phyloP scores from a whole-genome alignment of 2,329 filamentous ascomycete species.

The Claviceps pusilla region DNA sequence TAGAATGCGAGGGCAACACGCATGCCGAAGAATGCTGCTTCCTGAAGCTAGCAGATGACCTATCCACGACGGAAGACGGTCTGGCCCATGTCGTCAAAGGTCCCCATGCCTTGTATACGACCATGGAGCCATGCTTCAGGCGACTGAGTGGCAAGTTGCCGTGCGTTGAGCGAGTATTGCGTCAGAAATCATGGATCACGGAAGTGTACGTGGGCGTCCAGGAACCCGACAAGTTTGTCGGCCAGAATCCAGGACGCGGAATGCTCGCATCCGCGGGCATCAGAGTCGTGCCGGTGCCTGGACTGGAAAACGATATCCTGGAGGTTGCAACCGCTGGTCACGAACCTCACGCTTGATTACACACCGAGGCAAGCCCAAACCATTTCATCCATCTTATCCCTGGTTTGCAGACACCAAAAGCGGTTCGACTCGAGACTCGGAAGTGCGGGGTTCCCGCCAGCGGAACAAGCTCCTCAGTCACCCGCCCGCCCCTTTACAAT shows the following conservation, averaged over 20 bases:
- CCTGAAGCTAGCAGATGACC: constrained; percentile 46
- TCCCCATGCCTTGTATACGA: constrained; percentile 59
- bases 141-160: constrained; percentile 59
- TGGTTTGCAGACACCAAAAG: not conserved
- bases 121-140: constrained; percentile 72
- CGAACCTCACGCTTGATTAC: constrained; percentile 7
- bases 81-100: constrained; percentile 28
- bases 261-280: constrained; percentile 61
- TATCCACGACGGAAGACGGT: constrained; percentile 35
- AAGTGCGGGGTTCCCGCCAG: not conserved
- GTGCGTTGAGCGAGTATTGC: constrained; percentile 67
- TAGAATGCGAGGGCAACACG: constrained; percentile 83
- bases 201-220: constrained; percentile 77
- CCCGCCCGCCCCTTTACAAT: not conserved
- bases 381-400: not conserved
- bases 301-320: constrained; percentile 69
- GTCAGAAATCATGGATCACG: constrained; percentile 44
- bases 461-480: not conserved
- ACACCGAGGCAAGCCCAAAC: not conserved
- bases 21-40: constrained; percentile 93
- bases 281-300: constrained; percentile 54
- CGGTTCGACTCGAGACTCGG: not conserved
- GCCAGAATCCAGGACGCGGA: constrained; percentile 58
- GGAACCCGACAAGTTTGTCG: constrained; percentile 84
- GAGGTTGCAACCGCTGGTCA: constrained; percentile 75